phyloP scores from a whole-genome alignment of 2,329 filamentous ascomycete genomes.

The Diaporthe eres region DNA sequence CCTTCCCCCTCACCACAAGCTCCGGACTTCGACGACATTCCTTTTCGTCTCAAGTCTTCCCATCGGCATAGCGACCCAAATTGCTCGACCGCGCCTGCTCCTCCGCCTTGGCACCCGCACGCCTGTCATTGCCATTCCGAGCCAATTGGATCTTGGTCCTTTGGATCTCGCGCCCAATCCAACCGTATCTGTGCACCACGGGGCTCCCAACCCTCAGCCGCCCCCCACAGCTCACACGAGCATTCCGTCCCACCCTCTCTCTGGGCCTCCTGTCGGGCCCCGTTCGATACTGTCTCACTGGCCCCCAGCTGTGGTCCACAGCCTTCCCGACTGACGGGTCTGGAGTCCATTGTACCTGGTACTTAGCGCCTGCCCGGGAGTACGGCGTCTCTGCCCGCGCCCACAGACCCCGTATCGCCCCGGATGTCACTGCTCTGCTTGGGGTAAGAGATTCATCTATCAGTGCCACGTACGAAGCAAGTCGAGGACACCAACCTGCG shows the following conservation, averaged over 20 bases:
- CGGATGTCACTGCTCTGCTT: conserved; percentile 31
- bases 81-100: conserved; percentile 1
- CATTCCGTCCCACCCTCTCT: conserved; percentile 6
- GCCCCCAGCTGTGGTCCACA: conserved; percentile 24
- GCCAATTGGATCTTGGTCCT: conserved; percentile 13
- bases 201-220: conserved; percentile 9
- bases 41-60: conserved; percentile 24
- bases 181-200: not conserved
- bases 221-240: conserved; percentile 13
- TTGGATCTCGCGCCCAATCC: conserved; percentile 26
- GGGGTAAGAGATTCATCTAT: conserved; percentile 25
- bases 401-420: conserved; percentile 16
- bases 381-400: conserved; percentile 17
- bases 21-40: conserved; percentile 17
- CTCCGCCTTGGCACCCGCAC: conserved; percentile 27
- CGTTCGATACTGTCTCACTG: conserved; percentile 32
- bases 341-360: conserved; percentile 9
- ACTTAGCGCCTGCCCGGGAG: not conserved
- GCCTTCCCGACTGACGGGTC: not conserved
- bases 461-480: conserved; percentile 23
- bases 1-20: not conserved
- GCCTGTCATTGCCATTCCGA: conserved; percentile 25
- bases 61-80: conserved; percentile 12
- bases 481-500: conserved; percentile 23
- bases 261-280: conserved; percentile 1